Evolutionary conservation across 805 yeast genomes (phyloP), one percentile per base, ranked within the genome.

Genomic region (Ogataea kodamae): DNA sequence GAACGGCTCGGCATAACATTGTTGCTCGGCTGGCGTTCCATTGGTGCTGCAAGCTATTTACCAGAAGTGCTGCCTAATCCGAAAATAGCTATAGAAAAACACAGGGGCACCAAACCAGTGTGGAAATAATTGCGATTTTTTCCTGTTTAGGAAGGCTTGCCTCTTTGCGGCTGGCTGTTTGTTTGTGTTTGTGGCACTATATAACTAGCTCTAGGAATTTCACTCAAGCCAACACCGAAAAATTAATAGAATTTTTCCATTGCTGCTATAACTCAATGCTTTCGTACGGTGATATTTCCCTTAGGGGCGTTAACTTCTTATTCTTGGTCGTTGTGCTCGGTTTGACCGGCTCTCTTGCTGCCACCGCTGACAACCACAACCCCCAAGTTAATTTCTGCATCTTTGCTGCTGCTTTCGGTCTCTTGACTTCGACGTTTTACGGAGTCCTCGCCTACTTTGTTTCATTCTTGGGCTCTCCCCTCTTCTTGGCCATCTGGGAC

Each of bases 351-450:
- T 81, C 92, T n/a, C 75, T 90, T 53, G 81, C 86, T 39, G 84
- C 85, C 42, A 73, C 82, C 43, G 65, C 74, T 22, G 49, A 53
- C 23, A 33, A 74, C 54, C 55, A 57, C 49, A 68, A 74, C 57
- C 79, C 95, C 30, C 92, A 92, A 64, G 94, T 92, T 46, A 88
- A 87, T 70, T 88, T 83, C 62, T 81, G 73, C 45, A 76, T 92
- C 39, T 92, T 92, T 59, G 78, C 96, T 22, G 78, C 94, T 25
- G 86, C 90, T 22, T 92, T 83, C 63, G 96, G 86, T 48, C 49
- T 92, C 18, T 72, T 87, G 43, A 77, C 90, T 36, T 85, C 92
- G 27, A 71, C 86, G 20, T 57, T 92, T 52, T 87, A 84, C 59
- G 95, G 95, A 41, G 49, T 81, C 20, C 59, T 74, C 33, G 96